Evolutionary conservation across 805 yeast species (phyloP).

Genomic region (Teunomyces stri): DNA sequence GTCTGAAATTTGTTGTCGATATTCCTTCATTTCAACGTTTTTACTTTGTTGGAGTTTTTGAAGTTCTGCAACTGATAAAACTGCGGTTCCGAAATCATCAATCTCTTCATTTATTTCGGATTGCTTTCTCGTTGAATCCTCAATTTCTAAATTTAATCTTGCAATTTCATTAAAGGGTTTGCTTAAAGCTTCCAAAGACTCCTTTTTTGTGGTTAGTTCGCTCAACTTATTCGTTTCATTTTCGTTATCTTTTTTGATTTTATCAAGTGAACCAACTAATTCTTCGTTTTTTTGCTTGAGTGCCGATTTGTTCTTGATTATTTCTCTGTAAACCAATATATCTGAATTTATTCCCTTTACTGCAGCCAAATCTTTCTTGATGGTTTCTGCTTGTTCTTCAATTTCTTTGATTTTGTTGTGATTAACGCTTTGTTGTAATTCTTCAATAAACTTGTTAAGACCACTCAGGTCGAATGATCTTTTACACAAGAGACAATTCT

Average conservation of each 20-base stretch:
- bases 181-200: constrained; percentile 16
- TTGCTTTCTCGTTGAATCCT: constrained; percentile 23
- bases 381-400: constrained; percentile 25
- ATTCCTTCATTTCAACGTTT: constrained; percentile 35
- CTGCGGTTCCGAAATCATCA: constrained; percentile 33
- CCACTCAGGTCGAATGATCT: constrained; percentile 53
- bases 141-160: constrained; percentile 31
- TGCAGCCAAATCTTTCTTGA: constrained; percentile 30
- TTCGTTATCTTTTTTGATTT: not conserved
- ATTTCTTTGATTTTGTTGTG: constrained; percentile 28
- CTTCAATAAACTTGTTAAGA: constrained; percentile 24
- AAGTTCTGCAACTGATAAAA: constrained; percentile 42
- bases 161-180: constrained; percentile 32
- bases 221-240: constrained; percentile 6
- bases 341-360: constrained; percentile 29
- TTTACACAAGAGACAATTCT: constrained; percentile 71
- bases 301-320: constrained; percentile 13
- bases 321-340: constrained; percentile 24
- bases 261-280: not conserved
- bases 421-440: constrained; percentile 28
- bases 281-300: constrained; percentile 3
- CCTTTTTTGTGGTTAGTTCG: not conserved
- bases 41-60: constrained; percentile 43
- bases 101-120: constrained; percentile 31
- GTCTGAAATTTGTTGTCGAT: constrained; percentile 33